Conservation (phyloP, 2,329 filamentous ascomycete genomes). For the Aureobasidium sp. region DNA sequence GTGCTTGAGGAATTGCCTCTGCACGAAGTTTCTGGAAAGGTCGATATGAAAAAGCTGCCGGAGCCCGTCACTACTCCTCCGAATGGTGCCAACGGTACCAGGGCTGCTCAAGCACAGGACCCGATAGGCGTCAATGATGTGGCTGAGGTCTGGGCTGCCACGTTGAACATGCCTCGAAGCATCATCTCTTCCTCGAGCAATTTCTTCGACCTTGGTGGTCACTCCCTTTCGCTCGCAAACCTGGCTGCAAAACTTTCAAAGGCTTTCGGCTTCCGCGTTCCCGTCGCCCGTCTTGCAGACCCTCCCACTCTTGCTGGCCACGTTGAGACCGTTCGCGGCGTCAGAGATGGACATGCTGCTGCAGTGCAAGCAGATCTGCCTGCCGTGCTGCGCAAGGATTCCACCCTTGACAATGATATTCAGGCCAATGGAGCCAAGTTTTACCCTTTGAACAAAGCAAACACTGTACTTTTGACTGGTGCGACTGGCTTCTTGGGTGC, state of each 20-base stretch:
- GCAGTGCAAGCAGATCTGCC: conserved; percentile 69
- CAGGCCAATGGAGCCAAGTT: conserved; percentile 45
- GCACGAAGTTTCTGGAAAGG: conserved; percentile 71
- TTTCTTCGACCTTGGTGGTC: conserved; percentile 75
- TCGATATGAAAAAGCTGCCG: conserved; percentile 64
- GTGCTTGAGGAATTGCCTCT: conserved; percentile 63
- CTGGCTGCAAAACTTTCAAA: conserved; percentile 62
- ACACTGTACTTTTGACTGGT: conserved; percentile 64
- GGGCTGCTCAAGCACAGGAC: conserved; percentile 52
- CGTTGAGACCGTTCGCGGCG: conserved; percentile 59
- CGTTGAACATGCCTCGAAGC: conserved; percentile 55
- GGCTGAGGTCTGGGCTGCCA: conserved; percentile 62
- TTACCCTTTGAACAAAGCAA: conserved; percentile 54
- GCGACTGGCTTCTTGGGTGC: conserved; percentile 70
- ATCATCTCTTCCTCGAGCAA: conserved; percentile 61
- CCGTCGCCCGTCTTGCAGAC: conserved; percentile 62
- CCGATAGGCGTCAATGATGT: conserved; percentile 60
- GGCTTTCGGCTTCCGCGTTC: conserved; percentile 64
- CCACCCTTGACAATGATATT: conserved; percentile 62
- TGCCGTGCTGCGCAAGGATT: conserved; percentile 58
- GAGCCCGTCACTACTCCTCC: conserved; percentile 45
- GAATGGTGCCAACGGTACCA: conserved; percentile 29
- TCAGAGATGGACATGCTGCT: conserved; percentile 64
- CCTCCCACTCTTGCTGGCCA: conserved; percentile 66
- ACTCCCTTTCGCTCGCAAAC: conserved; percentile 69